phyloP scores from a whole-genome alignment of 495 filamentous ascomycete genomes.

The Penicillium egyptiacum region DNA sequence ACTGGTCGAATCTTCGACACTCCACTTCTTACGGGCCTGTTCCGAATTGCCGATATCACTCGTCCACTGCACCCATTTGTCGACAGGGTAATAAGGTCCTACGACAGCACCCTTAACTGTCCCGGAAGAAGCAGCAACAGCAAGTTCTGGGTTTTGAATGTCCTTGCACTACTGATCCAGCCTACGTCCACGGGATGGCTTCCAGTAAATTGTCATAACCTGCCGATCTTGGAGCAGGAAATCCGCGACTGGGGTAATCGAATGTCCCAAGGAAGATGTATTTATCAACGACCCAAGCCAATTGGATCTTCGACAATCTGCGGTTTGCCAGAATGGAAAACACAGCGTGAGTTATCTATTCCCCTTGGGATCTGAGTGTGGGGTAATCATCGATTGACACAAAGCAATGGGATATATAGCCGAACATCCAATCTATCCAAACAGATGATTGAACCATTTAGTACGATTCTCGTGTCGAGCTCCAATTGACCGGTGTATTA shows the following conservation, averaged over 20 bases:
- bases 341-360: background rate
- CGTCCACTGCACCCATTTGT: background rate
- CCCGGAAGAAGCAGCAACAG: conserved; percentile 13
- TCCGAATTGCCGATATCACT: conserved; percentile 16
- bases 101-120: conserved; percentile 11
- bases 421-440: background rate
- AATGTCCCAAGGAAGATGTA: conserved; percentile 3
- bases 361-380: background rate
- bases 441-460: background rate
- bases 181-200: conserved; percentile 5
- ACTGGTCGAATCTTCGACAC: conserved; percentile 13
- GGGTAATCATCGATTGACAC: background rate
- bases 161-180: conserved; percentile 13
- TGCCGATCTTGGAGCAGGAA: conserved; percentile 15
- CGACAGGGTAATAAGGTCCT: conserved; percentile 12
- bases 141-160: conserved; percentile 16
- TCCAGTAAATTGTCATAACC: conserved; percentile 13
- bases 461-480: background rate
- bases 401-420: background rate
- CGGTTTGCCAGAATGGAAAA: conserved; percentile 7
- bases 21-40: conserved; percentile 22
- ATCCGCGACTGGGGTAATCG: conserved; percentile 23
- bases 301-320: conserved; percentile 16
- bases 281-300: conserved; percentile 13
- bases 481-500: background rate